Base-by-base conservation (phyloP, 306 rosid genomes). In the Vicia faba region DNA sequence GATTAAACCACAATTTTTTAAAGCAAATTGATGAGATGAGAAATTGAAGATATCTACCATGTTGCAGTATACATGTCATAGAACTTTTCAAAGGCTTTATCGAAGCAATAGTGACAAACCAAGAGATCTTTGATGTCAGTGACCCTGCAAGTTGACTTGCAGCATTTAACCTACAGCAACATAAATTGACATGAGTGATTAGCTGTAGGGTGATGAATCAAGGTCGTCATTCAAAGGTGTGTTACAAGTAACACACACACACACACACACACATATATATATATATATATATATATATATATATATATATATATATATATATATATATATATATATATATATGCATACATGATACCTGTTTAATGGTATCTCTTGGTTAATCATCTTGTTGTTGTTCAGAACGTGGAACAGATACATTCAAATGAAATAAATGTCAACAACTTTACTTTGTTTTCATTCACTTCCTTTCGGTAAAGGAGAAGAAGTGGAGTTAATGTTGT, bases 41-140 rank as follows among this genome's bases (percentile, higher is more conserved):
- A 44, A 66, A 46, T 16, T 19, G 20, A 60, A 65, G 16, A 73
- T 28, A 35, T 88, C 41, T 80, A 91, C 96, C 97, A 88, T 41
- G 91, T 86, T 79, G 97, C 93, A 44, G 91, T 80, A 62, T 85
- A 85, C 95, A 88, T 86, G 71, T 91, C 97, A 57, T 88, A 88
- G 87, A 86, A 91, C 76, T 86, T 91, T 68, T 91, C 92, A 36
- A 86, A 91, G 54, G 97, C 96, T 83, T 88, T 88, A 73, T 84
- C 66, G 1, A 91, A 88, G 82, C 97, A 91, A 78, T 86, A 80
- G 49, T 88, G 89, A 76, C 96, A 91, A 67, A 83, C 78, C 80
- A 86, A 70, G 69, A 91, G 93, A 76, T 91, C 87, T 73, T 82
- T 91, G 81, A 88, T 81, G 65, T 83, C 72, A 33, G 96, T 86